A percentile compares a stretch with the other conserved stretches of the same genome.
Conservation (phyloP, 805 yeast species). For the Metschnikowia cubensis region DNA sequence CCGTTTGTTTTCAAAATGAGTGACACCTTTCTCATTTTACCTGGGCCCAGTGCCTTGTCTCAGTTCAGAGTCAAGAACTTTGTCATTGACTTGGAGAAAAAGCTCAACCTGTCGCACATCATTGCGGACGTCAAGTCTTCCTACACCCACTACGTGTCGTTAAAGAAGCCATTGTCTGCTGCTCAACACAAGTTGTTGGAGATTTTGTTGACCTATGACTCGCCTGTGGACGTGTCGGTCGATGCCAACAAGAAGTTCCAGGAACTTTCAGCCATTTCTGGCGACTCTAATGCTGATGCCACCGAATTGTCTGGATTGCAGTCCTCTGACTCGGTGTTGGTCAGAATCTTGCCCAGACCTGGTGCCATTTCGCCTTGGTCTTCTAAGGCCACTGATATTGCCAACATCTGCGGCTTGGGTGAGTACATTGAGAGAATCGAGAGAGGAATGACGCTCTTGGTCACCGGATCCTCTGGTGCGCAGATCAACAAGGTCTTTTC, state of each 20-base stretch:
- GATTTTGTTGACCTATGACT: slow-evolving; percentile 70
- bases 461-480: slow-evolving; percentile 54
- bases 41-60: slow-evolving; percentile 91
- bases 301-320: slow-evolving; percentile 9
- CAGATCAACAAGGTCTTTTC: slow-evolving; percentile 48
- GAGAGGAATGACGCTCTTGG: slow-evolving; percentile 76
- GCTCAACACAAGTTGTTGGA: slow-evolving; percentile 49
- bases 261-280: slow-evolving; percentile 23
- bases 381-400: slow-evolving; percentile 94
- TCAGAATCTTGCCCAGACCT: slow-evolving; percentile 82
- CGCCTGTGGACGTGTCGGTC: slow-evolving; percentile 54
- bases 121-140: slow-evolving; percentile 70
- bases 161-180: slow-evolving; percentile 37
- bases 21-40: slow-evolving; percentile 42
- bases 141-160: slow-evolving; percentile 76
- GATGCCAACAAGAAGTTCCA: slow-evolving; percentile 40
- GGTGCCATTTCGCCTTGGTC: slow-evolving; percentile 99
- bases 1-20: slow-evolving; percentile 12
- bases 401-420: slow-evolving; percentile 80
- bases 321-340: slow-evolving; percentile 41
- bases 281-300: slow-evolving; percentile 18
- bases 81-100: slow-evolving; percentile 66
- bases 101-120: slow-evolving; percentile 56
- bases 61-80: slow-evolving; percentile 76
- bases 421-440: slow-evolving; percentile 77